Conservation (phyloP, 164 flowering plant genomes). For the Magnolia changhungtana region DNA sequence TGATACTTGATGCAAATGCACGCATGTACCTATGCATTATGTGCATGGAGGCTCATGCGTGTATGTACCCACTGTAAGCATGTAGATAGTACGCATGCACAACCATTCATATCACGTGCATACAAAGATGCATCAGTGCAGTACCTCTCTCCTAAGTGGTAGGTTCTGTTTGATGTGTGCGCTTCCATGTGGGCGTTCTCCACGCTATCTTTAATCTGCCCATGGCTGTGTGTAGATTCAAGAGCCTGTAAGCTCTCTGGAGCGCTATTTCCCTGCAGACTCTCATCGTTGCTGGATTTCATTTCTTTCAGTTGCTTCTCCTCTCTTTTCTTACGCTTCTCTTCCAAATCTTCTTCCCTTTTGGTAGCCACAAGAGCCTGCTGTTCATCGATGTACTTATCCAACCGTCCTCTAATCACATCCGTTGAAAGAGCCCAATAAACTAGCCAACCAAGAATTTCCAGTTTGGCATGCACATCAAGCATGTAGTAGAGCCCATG, state of each 20-base stretch:
- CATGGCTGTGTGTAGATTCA: background rate
- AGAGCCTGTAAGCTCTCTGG: background rate
- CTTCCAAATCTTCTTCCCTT: conserved; percentile 13
- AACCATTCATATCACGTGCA: background rate
- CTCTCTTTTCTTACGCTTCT: conserved; percentile 12
- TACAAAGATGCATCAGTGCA: background rate
- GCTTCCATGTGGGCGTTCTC: background rate
- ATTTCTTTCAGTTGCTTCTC: conserved; percentile 9
- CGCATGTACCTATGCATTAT: background rate
- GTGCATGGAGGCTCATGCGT: background rate
- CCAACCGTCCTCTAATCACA: conserved; percentile 13
- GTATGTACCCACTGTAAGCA: background rate
- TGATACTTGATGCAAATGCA: background rate
- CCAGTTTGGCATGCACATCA: conserved; percentile 8
- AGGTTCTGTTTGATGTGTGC: background rate
- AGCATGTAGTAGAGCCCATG: conserved; percentile 8
- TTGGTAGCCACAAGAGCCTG: conserved; percentile 14
- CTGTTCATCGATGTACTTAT: conserved; percentile 9
- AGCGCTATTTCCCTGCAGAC: background rate
- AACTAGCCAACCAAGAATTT: conserved; percentile 15
- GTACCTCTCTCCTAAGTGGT: conserved; percentile 7
- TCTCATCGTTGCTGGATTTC: background rate
- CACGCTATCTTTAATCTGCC: background rate
- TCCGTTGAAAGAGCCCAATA: conserved; percentile 14
- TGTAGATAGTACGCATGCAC: background rate